Conservation (phyloP, 768 basidiomycete species). For the Boletus huronensis region DNA sequence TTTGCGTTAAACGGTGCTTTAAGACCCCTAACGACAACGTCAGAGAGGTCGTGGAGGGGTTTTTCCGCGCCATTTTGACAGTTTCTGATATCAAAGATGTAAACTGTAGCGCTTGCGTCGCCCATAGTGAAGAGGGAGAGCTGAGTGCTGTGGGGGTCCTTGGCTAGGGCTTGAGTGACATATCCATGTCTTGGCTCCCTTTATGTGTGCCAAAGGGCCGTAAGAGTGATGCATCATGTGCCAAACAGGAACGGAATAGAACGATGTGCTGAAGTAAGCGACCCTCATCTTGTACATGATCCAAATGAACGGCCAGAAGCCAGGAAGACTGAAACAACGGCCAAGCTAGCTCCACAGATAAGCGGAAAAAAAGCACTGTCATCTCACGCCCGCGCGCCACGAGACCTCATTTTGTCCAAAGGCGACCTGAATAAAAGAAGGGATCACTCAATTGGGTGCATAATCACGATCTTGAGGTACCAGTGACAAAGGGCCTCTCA, state of each 20-base stretch:
- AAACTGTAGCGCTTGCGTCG: conserved; percentile 15
- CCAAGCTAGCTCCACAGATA: neutral
- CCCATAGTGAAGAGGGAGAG: conserved; percentile 15
- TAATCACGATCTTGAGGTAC: neutral
- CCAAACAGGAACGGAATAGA: neutral
- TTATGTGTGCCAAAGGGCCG: too few relatives aligned
- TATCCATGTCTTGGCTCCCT: too few relatives aligned
- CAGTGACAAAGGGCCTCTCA: neutral
- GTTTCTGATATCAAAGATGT: conserved; percentile 24
- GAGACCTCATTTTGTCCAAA: neutral
- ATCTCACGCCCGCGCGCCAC: neutral
- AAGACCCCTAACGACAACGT: conserved; percentile 55
- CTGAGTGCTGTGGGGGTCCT: neutral
- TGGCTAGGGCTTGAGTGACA: neutral
- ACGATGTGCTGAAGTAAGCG: conserved; percentile 18
- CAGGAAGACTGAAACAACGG: neutral
- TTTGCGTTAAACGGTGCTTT: conserved; percentile 51
- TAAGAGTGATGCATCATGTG: too few relatives aligned
- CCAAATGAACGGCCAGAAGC: neutral
- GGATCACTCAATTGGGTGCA: neutral
- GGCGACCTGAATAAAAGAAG: neutral
- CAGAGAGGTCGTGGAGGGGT: conserved; percentile 33
- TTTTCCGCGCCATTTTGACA: conserved; percentile 3
- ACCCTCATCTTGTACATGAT: neutral
- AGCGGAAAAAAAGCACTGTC: neutral